These are phyloP conservation scores for Talaromyces funiculosus DNA, from an alignment of 2,329 filamentous ascomycete species.

Conservation along the genomic window DNA sequence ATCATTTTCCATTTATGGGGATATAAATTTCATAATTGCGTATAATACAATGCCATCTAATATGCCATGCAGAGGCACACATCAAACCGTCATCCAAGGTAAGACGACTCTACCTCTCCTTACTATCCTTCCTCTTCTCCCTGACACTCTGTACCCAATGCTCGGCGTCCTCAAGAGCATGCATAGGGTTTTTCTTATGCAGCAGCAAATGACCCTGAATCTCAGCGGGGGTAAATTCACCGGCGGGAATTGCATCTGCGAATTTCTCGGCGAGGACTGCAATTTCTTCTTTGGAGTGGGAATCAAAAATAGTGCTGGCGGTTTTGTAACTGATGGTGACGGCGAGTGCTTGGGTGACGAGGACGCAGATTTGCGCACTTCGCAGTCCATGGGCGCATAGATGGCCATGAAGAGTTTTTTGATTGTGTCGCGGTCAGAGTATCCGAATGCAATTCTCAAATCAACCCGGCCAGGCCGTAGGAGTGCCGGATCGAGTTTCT, in stretches of 20 bases:
- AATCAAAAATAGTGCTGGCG: background rate
- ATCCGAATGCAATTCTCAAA: slow-evolving; percentile 54
- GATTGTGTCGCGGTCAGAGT: slow-evolving; percentile 31
- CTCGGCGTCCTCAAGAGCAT: slow-evolving; percentile 26
- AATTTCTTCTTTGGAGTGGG: slow-evolving; percentile 18
- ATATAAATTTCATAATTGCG: background rate
- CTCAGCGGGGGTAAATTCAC: slow-evolving; percentile 36
- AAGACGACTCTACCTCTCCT: background rate
- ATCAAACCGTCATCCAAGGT: background rate
- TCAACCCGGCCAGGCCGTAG: slow-evolving; percentile 64
- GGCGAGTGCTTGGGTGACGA: background rate
- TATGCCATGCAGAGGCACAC: background rate
- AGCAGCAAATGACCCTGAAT: slow-evolving; percentile 38
- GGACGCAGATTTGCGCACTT: slow-evolving; percentile 14
- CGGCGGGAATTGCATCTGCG: slow-evolving; percentile 26
- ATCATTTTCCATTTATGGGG: too few relatives aligned
- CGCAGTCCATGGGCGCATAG: slow-evolving; percentile 29
- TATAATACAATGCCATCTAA: background rate
- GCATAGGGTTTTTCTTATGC: slow-evolving; percentile 28
- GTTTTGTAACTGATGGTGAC: background rate
- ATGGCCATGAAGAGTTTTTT: slow-evolving; percentile 38
- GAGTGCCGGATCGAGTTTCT: slow-evolving; percentile 60
- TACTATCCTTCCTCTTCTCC: slow-evolving; percentile 23
- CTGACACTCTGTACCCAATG: slow-evolving; percentile 25
- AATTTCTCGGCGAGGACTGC: slow-evolving; percentile 26